phyloP scores from a whole-genome alignment of 164 flowering plant species.

The Berberis vulgaris region DNA sequence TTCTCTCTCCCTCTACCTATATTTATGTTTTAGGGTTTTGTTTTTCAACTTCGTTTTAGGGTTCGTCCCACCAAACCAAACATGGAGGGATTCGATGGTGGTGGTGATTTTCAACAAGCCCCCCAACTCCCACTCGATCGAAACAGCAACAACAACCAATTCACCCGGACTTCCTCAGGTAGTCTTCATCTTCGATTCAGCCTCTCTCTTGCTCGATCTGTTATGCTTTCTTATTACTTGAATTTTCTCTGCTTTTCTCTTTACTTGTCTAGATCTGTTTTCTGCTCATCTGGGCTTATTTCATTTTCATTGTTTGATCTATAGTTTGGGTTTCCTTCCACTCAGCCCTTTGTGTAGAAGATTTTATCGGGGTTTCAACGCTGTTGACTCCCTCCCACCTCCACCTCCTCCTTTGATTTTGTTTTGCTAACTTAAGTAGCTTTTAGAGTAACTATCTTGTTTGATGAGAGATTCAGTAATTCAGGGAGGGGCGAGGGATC shows the following conservation, averaged over 20 bases:
- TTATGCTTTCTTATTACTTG: neutral
- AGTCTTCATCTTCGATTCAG: neutral
- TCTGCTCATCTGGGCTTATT: neutral
- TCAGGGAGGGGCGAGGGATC: no score
- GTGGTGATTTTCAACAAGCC: slow-evolving; percentile 13
- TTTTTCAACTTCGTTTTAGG: neutral
- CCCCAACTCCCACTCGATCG: neutral
- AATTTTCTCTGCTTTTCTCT: neutral
- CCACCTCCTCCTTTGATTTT: no score
- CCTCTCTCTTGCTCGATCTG: slow-evolving; percentile 8
- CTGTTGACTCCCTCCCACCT: no score
- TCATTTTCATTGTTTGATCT: no score
- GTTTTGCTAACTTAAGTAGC: no score
- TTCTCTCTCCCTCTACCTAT: neutral
- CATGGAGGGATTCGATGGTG: slow-evolving; percentile 31
- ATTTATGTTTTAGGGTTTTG: neutral
- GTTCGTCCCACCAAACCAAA: neutral
- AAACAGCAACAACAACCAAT: slow-evolving; percentile 10
- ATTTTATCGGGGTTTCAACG: no score
- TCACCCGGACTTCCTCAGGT: slow-evolving; percentile 23
- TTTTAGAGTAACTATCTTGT: no score
- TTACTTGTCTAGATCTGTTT: slow-evolving; percentile 7
- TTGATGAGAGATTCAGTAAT: no score
- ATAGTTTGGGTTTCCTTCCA: no score
- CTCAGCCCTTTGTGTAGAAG: no score